Conservation (phyloP, 139 green algal species). For the Volvox africanus region DNA sequence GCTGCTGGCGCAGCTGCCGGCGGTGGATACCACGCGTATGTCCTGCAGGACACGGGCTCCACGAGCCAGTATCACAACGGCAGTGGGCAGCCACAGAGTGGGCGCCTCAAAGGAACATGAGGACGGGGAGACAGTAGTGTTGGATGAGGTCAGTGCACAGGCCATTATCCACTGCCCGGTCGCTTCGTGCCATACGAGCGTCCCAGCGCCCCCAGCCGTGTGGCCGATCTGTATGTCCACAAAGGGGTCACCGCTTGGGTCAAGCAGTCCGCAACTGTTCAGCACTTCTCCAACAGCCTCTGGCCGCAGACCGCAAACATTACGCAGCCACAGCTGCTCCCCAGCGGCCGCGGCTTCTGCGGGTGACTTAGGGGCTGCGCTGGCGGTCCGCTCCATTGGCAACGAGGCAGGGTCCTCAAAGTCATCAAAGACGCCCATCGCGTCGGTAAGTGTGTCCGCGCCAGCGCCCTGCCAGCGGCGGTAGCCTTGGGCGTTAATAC, state of each 20-base stretch:
- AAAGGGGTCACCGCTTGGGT: not conserved
- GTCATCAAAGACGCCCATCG: not conserved
- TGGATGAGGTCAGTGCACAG: not conserved
- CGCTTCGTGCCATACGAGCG: not conserved
- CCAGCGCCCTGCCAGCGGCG: slow-evolving; percentile 21
- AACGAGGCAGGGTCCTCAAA: not conserved
- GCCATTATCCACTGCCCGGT: not conserved
- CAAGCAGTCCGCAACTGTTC: slow-evolving; percentile 11
- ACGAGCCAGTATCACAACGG: not conserved
- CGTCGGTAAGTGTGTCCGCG: not conserved
- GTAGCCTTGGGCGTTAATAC: not conserved
- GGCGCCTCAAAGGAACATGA: not conserved
- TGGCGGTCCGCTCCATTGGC: not conserved
- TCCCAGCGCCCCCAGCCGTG: not conserved
- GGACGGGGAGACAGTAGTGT: too few relatives aligned
- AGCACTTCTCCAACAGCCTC: not conserved
- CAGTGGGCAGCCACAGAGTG: slow-evolving; percentile 34
- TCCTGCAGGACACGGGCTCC: not conserved
- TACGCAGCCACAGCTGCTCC: not conserved
- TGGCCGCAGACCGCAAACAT: not conserved
- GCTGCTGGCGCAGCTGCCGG: not conserved
- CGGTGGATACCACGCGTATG: not conserved
- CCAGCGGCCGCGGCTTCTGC: not conserved
- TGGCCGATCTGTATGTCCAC: slow-evolving; percentile 20
- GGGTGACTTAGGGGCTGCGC: not conserved